Percentiles rank a stretch among this genome's conserved stretches.
These are phyloP conservation scores for Pseudocercospora cruenta DNA, from an alignment of 2,329 filamentous ascomycete genomes.

Conservation along the genomic window DNA sequence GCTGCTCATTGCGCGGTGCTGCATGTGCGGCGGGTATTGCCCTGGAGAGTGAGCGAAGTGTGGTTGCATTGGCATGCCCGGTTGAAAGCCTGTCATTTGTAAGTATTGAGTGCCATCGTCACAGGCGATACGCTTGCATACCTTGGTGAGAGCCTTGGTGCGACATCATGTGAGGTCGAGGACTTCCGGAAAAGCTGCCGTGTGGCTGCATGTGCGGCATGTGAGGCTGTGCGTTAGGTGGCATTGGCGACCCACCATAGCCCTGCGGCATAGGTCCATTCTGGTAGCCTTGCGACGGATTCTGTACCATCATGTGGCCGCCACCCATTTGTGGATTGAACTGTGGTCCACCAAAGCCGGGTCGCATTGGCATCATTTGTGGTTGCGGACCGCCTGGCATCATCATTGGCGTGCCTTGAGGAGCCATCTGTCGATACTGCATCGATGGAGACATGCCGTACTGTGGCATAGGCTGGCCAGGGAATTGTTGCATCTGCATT, in stretches of 20 bases:
- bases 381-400: slow-evolving; percentile 27
- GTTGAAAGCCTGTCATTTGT: slow-evolving; percentile 52
- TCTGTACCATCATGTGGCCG: slow-evolving; percentile 77
- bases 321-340: slow-evolving; percentile 57
- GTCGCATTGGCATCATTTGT: slow-evolving; percentile 48
- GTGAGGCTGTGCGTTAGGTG: slow-evolving; percentile 70
- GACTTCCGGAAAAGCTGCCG: slow-evolving; percentile 73
- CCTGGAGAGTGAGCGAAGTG: slow-evolving; percentile 29
- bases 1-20: slow-evolving; percentile 37
- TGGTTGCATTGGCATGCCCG: slow-evolving; percentile 27
- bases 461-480: slow-evolving; percentile 70
- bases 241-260: slow-evolving; percentile 66
- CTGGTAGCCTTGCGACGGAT: slow-evolving; percentile 71
- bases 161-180: slow-evolving; percentile 87
- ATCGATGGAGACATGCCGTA: slow-evolving; percentile 71
- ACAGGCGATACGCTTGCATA: not conserved
- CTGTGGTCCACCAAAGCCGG: slow-evolving; percentile 26
- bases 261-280: slow-evolving; percentile 69
- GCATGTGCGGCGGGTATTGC: slow-evolving; percentile 32
- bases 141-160: slow-evolving; percentile 90
- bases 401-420: slow-evolving; percentile 33
- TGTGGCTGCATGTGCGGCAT: slow-evolving; percentile 41
- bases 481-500: slow-evolving; percentile 57
- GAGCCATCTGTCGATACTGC: slow-evolving; percentile 46
- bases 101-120: not conserved